These are phyloP conservation scores for Aristolochia fimbriata DNA, from an alignment of 164 flowering plant species.

Conservation along the genomic window DNA sequence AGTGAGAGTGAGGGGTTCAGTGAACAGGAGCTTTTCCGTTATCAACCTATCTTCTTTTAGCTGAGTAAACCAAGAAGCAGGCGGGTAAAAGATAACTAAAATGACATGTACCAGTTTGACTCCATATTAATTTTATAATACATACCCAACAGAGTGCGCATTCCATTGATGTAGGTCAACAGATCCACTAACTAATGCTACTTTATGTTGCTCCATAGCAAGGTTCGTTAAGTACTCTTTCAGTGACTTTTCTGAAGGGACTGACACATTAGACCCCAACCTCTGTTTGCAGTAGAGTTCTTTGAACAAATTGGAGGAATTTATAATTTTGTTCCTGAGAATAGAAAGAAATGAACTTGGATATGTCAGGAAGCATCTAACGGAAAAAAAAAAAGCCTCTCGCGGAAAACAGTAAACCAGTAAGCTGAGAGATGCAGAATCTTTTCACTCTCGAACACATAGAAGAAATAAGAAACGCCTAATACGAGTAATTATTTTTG, in stretches of 20 bases:
- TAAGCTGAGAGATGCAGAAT: no score
- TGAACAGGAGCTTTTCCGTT: no score
- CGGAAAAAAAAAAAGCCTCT: background rate
- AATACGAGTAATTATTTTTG: no score
- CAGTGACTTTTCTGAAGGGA: conserved; percentile 15
- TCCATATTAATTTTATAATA: background rate
- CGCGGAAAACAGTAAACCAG: no score
- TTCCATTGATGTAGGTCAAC: conserved; percentile 57
- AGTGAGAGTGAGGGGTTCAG: no score
- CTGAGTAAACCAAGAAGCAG: no score
- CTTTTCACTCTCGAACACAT: no score
- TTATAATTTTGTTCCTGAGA: conserved; percentile 35
- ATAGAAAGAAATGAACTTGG: background rate
- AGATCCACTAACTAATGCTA: conserved; percentile 30
- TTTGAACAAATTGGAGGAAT: conserved; percentile 33
- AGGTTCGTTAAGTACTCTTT: conserved; percentile 26
- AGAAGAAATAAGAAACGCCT: no score
- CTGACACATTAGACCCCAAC: conserved; percentile 6
- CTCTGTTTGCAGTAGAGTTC: conserved; percentile 27
- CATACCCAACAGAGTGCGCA: conserved; percentile 56
- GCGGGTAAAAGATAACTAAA: background rate
- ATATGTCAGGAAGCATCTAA: background rate
- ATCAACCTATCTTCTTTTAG: no score
- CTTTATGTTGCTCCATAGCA: conserved; percentile 54
- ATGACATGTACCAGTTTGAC: background rate